Evolutionary conservation across 176 grass and related monocot genomes (phyloP).

Genomic region (Triticum turgidum): DNA sequence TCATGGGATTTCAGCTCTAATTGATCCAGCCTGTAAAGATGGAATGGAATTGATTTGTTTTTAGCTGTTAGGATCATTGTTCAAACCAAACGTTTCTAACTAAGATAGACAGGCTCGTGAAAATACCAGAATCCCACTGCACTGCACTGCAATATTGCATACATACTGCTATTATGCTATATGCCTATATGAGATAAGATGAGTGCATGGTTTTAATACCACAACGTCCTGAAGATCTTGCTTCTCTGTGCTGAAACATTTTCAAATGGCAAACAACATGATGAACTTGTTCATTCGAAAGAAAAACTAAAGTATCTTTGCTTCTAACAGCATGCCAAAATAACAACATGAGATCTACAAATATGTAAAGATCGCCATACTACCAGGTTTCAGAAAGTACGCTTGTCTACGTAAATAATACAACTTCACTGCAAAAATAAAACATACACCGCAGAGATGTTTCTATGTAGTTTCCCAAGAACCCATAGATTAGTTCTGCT

Average conservation of each 20-base stretch:
- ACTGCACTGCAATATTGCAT: background rate
- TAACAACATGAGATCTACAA: background rate
- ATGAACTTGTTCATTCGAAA: background rate
- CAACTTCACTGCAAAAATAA: background rate
- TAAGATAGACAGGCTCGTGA: background rate
- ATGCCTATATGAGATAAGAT: background rate
- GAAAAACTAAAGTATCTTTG: background rate
- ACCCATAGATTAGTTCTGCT: background rate
- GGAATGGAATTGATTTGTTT: background rate
- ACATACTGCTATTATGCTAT: background rate
- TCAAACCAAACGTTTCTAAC: background rate
- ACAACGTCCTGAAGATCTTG: background rate
- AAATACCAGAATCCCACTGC: background rate
- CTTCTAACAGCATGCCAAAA: background rate
- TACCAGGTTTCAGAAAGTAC: background rate
- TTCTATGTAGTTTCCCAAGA: background rate
- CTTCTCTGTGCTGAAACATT: background rate
- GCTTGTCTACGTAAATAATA: constrained; percentile 2
- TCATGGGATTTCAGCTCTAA: background rate
- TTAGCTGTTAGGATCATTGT: background rate
- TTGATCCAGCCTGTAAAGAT: background rate
- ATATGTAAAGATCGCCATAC: background rate
- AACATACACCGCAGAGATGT: background rate
- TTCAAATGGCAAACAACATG: background rate
- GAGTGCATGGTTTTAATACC: background rate